A percentile compares a stretch with the other conserved stretches of the same genome.
These are phyloP conservation scores for Lyophyllum atratum DNA, from an alignment of 768 basidiomycete genomes.

Conservation along the genomic window DNA sequence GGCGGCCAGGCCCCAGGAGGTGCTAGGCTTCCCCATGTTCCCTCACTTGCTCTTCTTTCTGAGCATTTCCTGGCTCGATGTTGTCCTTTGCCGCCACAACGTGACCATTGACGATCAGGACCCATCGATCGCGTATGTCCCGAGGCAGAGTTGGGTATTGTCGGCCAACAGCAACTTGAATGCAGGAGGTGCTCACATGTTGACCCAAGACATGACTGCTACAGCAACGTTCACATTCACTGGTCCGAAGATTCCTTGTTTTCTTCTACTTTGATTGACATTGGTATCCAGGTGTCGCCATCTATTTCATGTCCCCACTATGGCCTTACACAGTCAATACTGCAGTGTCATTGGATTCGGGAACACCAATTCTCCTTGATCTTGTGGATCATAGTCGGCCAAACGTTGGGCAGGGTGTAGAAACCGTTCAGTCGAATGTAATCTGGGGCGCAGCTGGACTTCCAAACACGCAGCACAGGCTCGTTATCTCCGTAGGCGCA, in stretches of 20 bases:
- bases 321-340: conserved; percentile 50
- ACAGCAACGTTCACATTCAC: conserved; percentile 45
- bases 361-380: conserved; percentile 33
- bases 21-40: conserved; percentile 17
- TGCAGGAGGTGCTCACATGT: conserved; percentile 30
- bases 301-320: conserved; percentile 44
- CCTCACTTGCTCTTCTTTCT: conserved; percentile 13
- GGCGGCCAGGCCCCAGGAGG: not conserved
- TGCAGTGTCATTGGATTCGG: conserved; percentile 38
- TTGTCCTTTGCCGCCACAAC: conserved; percentile 27
- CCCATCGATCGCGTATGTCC: conserved; percentile 31
- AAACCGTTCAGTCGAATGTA: conserved; percentile 37
- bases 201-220: conserved; percentile 25
- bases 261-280: not conserved
- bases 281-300: conserved; percentile 35
- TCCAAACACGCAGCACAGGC: conserved; percentile 33
- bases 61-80: conserved; percentile 6
- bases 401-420: conserved; percentile 32
- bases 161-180: conserved; percentile 33
- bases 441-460: conserved; percentile 39
- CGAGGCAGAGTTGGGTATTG: conserved; percentile 29
- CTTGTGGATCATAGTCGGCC: conserved; percentile 37
- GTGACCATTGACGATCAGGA: conserved; percentile 35
- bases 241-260: conserved; percentile 26
- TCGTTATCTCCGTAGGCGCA: conserved; percentile 38